Percentiles rank a stretch among this genome's conserved stretches.
phyloP scores from a whole-genome alignment of 2,329 filamentous ascomycete species.

The Penicillium sp. region DNA sequence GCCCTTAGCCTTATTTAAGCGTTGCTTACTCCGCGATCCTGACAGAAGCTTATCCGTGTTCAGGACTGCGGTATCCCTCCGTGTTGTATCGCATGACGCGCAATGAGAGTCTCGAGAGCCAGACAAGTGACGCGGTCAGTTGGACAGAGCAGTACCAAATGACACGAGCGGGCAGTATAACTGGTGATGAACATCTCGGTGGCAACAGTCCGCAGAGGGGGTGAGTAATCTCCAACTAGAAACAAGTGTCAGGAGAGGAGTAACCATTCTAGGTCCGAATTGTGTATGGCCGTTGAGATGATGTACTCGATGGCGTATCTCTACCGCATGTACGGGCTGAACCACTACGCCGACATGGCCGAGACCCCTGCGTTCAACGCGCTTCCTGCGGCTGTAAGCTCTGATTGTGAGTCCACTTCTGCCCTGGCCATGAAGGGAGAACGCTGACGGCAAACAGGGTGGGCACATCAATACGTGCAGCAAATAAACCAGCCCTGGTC shows the following conservation, averaged over 20 bases:
- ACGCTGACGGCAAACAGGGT: constrained; percentile 29
- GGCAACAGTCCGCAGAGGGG: constrained; percentile 50
- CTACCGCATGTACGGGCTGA: constrained; percentile 55
- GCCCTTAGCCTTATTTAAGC: too few species aligned
- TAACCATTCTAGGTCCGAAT: constrained; percentile 39
- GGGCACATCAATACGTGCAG: constrained; percentile 61
- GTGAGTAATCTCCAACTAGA: constrained; percentile 11
- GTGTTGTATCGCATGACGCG: constrained; percentile 52
- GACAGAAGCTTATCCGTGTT: constrained; percentile 23
- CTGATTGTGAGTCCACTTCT: constrained; percentile 46
- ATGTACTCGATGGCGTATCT: constrained; percentile 58
- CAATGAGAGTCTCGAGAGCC: constrained; percentile 48
- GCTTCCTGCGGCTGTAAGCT: constrained; percentile 56
- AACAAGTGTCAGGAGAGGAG: too few species aligned
- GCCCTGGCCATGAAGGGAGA: constrained; percentile 9
- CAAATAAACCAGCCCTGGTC: constrained; percentile 60
- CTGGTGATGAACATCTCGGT: constrained; percentile 56
- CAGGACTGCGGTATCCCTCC: constrained; percentile 45
- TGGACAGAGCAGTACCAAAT: constrained; percentile 56
- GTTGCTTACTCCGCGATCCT: too few species aligned
- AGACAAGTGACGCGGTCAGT: constrained; percentile 50
- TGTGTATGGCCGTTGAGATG: constrained; percentile 58
- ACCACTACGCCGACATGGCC: constrained; percentile 56
- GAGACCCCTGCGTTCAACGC: constrained; percentile 62
- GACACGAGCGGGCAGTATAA: constrained; percentile 53